phyloP scores from a whole-genome alignment of 371 early-diverging fungal species.

The Mucor piriformis region DNA sequence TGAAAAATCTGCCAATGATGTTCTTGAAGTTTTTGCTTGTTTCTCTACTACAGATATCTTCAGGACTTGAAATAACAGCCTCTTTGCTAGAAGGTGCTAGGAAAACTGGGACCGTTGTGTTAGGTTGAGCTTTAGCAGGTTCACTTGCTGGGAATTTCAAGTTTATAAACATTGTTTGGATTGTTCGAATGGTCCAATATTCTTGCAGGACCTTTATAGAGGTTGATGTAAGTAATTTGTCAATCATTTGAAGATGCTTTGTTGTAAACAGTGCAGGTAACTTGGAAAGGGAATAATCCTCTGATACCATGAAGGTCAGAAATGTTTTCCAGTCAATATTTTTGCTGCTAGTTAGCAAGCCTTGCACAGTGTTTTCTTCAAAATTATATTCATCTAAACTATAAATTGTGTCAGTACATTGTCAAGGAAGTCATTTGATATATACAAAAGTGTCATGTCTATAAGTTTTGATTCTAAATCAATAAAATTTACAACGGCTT shows the following conservation, averaged over 20 bases:
- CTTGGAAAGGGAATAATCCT: neutral
- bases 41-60: neutral
- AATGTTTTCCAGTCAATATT: neutral
- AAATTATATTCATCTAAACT: neutral
- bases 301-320: neutral
- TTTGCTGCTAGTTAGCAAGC: neutral
- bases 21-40: neutral
- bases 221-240: neutral
- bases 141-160: neutral
- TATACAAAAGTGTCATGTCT: no score
- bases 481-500: neutral
- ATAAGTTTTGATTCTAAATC: no score
- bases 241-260: neutral
- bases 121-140: neutral
- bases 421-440: no score
- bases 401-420: no score
- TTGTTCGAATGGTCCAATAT: neutral
- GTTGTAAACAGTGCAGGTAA: neutral
- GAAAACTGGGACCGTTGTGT: neutral
- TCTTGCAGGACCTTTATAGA: neutral
- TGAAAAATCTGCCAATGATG: constrained; percentile 16
- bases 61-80: neutral
- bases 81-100: neutral
- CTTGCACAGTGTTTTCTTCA: neutral
- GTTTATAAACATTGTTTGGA: neutral